These are phyloP conservation scores for Haplosporangium sp. DNA, from an alignment of 371 early-diverging fungal species.

Conservation along the genomic window DNA sequence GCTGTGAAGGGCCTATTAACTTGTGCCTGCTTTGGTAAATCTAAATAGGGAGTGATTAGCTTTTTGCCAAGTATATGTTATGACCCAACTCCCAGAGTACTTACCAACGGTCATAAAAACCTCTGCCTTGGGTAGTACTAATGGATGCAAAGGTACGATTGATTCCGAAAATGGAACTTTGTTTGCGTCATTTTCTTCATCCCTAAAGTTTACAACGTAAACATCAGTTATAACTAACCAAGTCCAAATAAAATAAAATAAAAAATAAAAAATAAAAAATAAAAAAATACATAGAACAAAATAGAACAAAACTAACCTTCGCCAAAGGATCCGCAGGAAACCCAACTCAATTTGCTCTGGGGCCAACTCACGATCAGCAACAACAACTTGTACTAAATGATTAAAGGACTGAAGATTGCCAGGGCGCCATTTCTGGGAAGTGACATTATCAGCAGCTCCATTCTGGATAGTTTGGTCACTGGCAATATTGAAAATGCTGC, in stretches of 20 bases:
- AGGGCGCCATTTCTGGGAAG: conserved; percentile 26
- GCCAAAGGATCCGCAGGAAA: conserved; percentile 38
- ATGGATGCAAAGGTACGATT: conserved; percentile 35
- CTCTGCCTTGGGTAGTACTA: conserved; percentile 32
- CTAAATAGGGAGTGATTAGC: conserved; percentile 26
- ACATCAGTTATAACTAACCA: background rate
- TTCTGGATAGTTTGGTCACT: background rate
- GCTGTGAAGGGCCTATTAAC: conserved; percentile 73
- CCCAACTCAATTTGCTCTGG: conserved; percentile 54
- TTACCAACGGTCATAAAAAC: conserved; percentile 53
- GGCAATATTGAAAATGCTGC: background rate
- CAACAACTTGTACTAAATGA: conserved; percentile 28
- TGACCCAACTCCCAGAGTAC: background rate
- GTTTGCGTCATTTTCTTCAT: conserved; percentile 22
- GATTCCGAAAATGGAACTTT: conserved; percentile 23
- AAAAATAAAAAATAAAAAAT: background rate
- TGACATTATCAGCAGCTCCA: background rate
- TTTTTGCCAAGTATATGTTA: too few species aligned
- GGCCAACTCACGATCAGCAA: conserved; percentile 33
- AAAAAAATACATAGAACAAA: background rate
- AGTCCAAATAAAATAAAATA: background rate
- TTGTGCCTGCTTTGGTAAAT: conserved; percentile 64
- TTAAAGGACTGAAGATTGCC: conserved; percentile 43
- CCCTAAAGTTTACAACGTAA: background rate
- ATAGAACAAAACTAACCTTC: conserved; percentile 15